Evolutionary conservation across 2,329 filamentous ascomycete genomes (phyloP), one percentile per base, ranked within the genome.

Genomic region (Trichophaea hybrida): DNA sequence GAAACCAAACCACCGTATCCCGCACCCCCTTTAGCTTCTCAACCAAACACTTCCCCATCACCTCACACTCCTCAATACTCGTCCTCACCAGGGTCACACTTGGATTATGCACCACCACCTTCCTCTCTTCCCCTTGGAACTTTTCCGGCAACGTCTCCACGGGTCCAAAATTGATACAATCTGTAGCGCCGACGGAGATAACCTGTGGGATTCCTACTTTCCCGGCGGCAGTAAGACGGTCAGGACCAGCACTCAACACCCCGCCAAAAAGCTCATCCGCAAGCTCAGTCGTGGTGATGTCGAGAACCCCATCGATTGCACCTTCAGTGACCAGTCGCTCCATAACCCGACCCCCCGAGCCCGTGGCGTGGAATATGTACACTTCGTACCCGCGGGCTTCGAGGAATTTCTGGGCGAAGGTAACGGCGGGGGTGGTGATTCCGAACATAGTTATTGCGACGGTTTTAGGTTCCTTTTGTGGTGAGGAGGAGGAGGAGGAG

Each of bases 391-490:
- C 70, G 32, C 4, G 6, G 1, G 69, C 61, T 55, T 79, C 74
- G 0, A 86, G 73, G 50, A 77, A 70, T 1, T 70, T 65, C 0
- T 81, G 75, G 1, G 83, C 77, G 1, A 69, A 71, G 51, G 82
- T 78, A 0, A 82, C 83, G 8, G 78, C 79, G 0, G 83, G 82
- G 0, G 83, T 87, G 0, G 84, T 88, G 5, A 87, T 83, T 1
- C 84, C 84, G 67, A 86, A 87, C 84, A 87, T 87, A 1, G 83
- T 85, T 31, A 86, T 77, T 0, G 77, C 84, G 5, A 87, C 73
- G 10, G 17, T 17, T n/a, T 24, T 13, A 13, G 8, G 33, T n/a
- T 35, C 1, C 13, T 31, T n/a, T n/a, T n/a, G 13, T n/a, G 24
- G 12, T 12, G 10, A 34, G 0, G 77, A 73, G 58, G 75, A 77